Evolutionary conservation across 768 basidiomycete genomes (phyloP).

Genomic region (Mrakia blollopis): DNA sequence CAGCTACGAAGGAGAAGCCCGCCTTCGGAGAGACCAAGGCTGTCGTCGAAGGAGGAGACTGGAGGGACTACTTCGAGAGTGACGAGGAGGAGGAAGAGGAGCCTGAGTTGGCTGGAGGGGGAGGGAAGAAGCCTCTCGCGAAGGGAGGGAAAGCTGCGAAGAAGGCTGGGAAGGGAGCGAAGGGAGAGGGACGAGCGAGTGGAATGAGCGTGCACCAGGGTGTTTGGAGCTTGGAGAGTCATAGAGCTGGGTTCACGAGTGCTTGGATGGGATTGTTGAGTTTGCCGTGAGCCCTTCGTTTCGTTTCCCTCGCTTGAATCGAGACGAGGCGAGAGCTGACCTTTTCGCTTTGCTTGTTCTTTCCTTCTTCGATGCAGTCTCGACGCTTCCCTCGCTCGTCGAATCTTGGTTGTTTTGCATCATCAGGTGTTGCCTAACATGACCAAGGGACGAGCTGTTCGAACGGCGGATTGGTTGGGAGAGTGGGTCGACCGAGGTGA

Average conservation of each 20-base stretch:
- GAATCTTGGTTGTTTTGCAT: constrained; percentile 73
- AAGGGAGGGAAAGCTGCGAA: constrained; percentile 36
- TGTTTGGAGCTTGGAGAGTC: constrained; percentile 51
- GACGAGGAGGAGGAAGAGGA: constrained; percentile 48
- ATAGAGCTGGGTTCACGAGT: constrained; percentile 21
- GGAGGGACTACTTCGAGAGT: constrained; percentile 74
- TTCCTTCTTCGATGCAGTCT: neutral
- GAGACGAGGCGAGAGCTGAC: neutral
- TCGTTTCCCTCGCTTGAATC: neutral
- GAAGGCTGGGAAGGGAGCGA: constrained; percentile 41
- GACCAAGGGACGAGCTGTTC: constrained; percentile 52
- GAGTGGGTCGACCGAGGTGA: constrained; percentile 74
- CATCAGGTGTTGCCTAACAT: constrained; percentile 75
- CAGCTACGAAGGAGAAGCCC: constrained; percentile 8
- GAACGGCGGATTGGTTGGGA: constrained; percentile 81
- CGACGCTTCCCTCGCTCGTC: constrained; percentile 48
- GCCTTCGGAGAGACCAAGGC: constrained; percentile 18
- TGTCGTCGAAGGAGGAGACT: constrained; percentile 58
- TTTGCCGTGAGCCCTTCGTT: constrained; percentile 20
- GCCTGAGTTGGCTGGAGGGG: neutral
- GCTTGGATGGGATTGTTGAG: constrained; percentile 31
- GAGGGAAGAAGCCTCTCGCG: neutral
- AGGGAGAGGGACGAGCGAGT: constrained; percentile 28
- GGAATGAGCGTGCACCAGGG: constrained; percentile 29
- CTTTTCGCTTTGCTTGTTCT: no score